Percentiles rank a stretch among this genome's conserved stretches.
Conservation (phyloP, 2,329 filamentous ascomycete species). For the Colletotrichum somersetense region DNA sequence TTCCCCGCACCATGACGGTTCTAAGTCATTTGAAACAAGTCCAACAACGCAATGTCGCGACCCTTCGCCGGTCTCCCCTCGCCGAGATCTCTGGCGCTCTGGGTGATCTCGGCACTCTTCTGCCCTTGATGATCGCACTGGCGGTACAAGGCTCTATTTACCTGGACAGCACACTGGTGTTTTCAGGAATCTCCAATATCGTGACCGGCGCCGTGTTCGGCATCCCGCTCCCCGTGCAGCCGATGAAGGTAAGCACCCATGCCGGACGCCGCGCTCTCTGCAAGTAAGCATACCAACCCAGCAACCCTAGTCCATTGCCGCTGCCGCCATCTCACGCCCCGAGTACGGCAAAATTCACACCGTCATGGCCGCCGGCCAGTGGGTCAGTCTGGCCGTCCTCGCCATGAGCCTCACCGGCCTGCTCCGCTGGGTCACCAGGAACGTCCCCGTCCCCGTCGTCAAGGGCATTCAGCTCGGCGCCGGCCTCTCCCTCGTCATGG, state of each 20-base stretch:
- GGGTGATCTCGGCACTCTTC: slow-evolving; percentile 89
- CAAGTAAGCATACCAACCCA: neutral
- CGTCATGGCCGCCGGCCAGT: slow-evolving; percentile 82
- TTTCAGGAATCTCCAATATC: slow-evolving; percentile 90
- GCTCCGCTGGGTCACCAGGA: slow-evolving; percentile 78
- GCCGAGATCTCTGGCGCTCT: slow-evolving; percentile 88
- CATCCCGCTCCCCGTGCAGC: slow-evolving; percentile 91
- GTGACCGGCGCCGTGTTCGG: slow-evolving; percentile 86
- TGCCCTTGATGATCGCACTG: slow-evolving; percentile 90
- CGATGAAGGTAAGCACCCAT: slow-evolving; percentile 70
- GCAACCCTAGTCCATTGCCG: slow-evolving; percentile 78
- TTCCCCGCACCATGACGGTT: slow-evolving; percentile 36
- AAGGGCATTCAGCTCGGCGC: slow-evolving; percentile 97
- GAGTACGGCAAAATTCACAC: slow-evolving; percentile 65
- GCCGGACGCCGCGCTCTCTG: neutral
- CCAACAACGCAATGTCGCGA: slow-evolving; percentile 62
- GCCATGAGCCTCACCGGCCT: slow-evolving; percentile 84
- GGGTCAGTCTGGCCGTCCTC: slow-evolving; percentile 80
- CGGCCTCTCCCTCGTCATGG: slow-evolving; percentile 84
- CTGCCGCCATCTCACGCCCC: slow-evolving; percentile 82
- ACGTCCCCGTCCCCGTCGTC: slow-evolving; percentile 87
- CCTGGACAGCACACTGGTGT: slow-evolving; percentile 85
- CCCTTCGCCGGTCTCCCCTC: slow-evolving; percentile 61
- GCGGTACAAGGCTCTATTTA: slow-evolving; percentile 83
- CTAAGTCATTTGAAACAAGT: slow-evolving; percentile 45